Base-by-base conservation (phyloP, 495 filamentous ascomycete species). In the Tirmania nivea region DNA sequence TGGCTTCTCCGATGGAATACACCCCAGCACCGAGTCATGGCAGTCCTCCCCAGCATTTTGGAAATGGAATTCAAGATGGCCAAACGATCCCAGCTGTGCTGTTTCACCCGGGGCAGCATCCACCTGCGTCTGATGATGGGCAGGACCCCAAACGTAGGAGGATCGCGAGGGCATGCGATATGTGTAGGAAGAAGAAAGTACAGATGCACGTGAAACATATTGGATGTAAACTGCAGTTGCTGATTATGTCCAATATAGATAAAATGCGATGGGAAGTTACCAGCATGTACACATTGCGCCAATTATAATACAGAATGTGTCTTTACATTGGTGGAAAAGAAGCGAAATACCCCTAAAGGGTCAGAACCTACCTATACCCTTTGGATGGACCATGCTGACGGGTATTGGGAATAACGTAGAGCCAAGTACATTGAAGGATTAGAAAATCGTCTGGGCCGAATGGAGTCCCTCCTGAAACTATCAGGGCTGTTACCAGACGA, bases 241-340 rank as follows among this genome's bases (percentile, higher is more conserved):
- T 47, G 3, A 47, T 47, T 47, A 14, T 14, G 1, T 47, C 6
- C 19, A 59, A 49, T 54, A 52, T 53, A 65, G 75, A 96, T 97
- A 64, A 96, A 96, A 69, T 97, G 90, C 68, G 92, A 97, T 64
- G 90, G 90, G 51, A 94, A 92, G 68, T 78, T 90, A 66, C 90
- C 92, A 39, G 78, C 85, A 54, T 97, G 90, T 68, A 86, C 86
- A 14, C 92, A 97, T 68, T 97, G 90, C 65, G 81, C 81, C 64
- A 96, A 97, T 67, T 95, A 96, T 73, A 95, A 94, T 73, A 94
- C 86, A 9, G 88, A 95, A 60, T 97, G 90, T 63, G 77, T 96
- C 53, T 97, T 94, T 63, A 96, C 90, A 7, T 86, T 93, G 61
- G 87, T 95, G 20, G 90, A 97, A 71, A 97, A 97, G 78, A 96